A percentile compares a stretch with the other conserved stretches of the same genome.
phyloP scores from a whole-genome alignment of 2,329 filamentous ascomycete species.

The Xylaria multiplex region DNA sequence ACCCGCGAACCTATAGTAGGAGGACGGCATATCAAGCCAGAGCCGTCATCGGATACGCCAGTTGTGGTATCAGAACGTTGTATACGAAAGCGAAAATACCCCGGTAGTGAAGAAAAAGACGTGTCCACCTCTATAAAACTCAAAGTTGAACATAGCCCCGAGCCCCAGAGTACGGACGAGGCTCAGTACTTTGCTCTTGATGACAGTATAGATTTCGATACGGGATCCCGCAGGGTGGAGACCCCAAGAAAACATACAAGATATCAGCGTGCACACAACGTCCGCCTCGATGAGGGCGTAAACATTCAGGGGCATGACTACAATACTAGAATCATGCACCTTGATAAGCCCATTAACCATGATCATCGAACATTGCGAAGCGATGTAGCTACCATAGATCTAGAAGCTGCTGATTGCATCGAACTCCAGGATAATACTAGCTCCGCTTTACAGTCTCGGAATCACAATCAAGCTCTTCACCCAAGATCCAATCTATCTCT shows the following conservation, averaged over 20 bases:
- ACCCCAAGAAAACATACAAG: conserved; percentile 55
- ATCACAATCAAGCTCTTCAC: conserved; percentile 20
- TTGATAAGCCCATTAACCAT: background rate
- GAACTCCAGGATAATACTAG: background rate
- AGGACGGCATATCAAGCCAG: conserved; percentile 55
- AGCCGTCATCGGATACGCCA: conserved; percentile 64
- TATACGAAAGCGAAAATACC: conserved; percentile 59
- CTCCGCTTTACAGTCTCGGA: conserved; percentile 10
- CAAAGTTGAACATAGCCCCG: conserved; percentile 57
- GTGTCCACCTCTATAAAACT: conserved; percentile 48
- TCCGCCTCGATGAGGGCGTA: background rate
- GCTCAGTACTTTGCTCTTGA: conserved; percentile 52
- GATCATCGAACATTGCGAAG: background rate
- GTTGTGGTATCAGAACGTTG: conserved; percentile 62
- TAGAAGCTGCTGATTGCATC: background rate
- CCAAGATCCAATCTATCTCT: conserved; percentile 19
- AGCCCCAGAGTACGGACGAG: conserved; percentile 45
- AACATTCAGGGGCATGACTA: background rate
- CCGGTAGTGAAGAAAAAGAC: conserved; percentile 41
- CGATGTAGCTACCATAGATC: background rate
- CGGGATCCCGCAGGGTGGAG: conserved; percentile 55
- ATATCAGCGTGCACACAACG: conserved; percentile 26
- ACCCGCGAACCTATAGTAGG: conserved; percentile 1
- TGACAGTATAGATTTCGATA: conserved; percentile 71
- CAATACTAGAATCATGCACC: background rate